phyloP scores from a whole-genome alignment of 2,329 filamentous ascomycete genomes.

The Didymella lethalis region DNA sequence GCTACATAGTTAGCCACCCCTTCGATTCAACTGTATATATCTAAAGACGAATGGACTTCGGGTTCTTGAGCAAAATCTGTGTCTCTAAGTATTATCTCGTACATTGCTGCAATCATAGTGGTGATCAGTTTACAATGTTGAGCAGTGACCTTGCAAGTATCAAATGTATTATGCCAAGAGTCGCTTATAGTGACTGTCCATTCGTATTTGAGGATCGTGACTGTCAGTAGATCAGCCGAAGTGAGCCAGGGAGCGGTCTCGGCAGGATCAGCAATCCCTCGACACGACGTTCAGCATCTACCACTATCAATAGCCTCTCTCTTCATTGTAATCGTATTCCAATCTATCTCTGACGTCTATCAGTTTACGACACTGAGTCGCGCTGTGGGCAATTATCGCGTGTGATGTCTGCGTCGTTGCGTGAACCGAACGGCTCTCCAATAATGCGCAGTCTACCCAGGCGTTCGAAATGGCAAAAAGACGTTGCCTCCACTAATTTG shows the following conservation, averaged over 20 bases:
- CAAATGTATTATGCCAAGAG: background rate
- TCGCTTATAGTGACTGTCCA: background rate
- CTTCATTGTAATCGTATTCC: no score
- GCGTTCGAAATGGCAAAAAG: no score
- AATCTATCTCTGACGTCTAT: no score
- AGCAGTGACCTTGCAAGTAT: background rate
- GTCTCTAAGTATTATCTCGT: background rate
- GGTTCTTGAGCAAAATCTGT: constrained; percentile 1
- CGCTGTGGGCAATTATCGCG: background rate
- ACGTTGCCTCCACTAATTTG: no score
- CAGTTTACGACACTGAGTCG: no score
- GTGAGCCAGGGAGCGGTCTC: background rate
- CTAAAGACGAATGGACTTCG: constrained; percentile 15
- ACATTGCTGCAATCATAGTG: background rate
- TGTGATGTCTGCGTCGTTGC: background rate
- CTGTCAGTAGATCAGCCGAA: background rate
- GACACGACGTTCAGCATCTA: background rate
- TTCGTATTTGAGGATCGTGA: background rate
- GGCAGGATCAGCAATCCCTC: background rate
- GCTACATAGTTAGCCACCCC: background rate
- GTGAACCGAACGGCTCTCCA: no score
- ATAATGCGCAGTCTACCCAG: no score
- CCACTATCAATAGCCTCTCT: background rate
- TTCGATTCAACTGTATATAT: constrained; percentile 26
- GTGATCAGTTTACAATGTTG: background rate